Evolutionary conservation across 768 basidiomycete genomes (phyloP), one percentile per base, ranked within the genome.

Genomic region (Chiua virens): DNA sequence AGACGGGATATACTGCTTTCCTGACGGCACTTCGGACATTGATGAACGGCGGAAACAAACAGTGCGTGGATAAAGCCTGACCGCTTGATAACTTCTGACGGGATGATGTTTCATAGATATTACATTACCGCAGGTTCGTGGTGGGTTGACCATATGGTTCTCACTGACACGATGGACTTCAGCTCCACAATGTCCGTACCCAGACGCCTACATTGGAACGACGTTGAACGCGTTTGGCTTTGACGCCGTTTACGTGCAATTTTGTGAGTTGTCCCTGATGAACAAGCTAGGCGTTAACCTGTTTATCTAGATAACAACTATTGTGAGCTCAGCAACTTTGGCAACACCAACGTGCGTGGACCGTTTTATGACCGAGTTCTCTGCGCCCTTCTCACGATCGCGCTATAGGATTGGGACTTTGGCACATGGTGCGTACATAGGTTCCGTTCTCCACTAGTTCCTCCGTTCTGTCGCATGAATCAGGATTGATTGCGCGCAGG

Each of bases 171-270:
- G 45, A 10, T 18, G 35, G 20, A 47, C 6, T 4, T 39, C 22
- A 58, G 72, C 72, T 37, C 72, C 72, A 35, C 72, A 80, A 45
- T 79, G 78, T 57, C 75, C 75, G 7, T 80, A 64, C 60, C 79
- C 78, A 0, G 78, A 80, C 57, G 69, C 76, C 5, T 71, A 72
- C 42, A 59, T 79, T 5, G 74, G 75, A 7, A 60, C 71, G 1
- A 72, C 75, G 39, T 57, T 79, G 56, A 73, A 74, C 56, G 62
- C 58, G 0, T 75, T 75, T 25, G 66, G 58, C 1, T 79, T 80
- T 48, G 78, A 80, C 52, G 78, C 76, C 4, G 66, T 79, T 45
- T 79, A 76, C 37, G 79, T 79, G 21, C 78, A 79, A 55, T 79
- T 79, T 64, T 79, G 78, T 57, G 53, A 42, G 49, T 51, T 30